Evolutionary conservation across 2,329 filamentous ascomycete species (phyloP), one percentile per base, ranked within the genome.

Genomic region (Penicillium freii): DNA sequence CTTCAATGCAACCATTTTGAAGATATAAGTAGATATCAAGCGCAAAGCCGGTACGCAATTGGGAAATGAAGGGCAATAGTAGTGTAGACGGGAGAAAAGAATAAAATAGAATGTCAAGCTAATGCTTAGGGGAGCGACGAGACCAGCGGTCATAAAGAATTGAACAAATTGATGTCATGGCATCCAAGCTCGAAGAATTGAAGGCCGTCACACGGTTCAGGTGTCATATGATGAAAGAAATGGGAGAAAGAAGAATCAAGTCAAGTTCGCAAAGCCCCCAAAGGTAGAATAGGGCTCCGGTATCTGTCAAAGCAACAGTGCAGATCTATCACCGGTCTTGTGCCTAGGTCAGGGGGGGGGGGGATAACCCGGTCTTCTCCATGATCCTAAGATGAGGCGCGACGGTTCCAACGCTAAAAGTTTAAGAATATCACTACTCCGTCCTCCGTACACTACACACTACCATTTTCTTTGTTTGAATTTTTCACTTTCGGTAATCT

Each of bases 1-100:
- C 60, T 65, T 73, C 34, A 75, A 58, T 31, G 59, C 68, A 42
- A 70, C 72, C 73, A 75, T 75, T 10, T 46, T 67, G 55, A 45
- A 61, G 29, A 10, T 46, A 42, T 27, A 34, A 34, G 38, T 51
- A 38, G 44, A 47, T 56, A 48, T 53, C 52, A 49, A 56, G 39
- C 40, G 48, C 44, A 50, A 51, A 44, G 21, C 21, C 36, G 51
- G 44, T 29, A 49, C 36, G 29, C 52, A 45, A 43, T 43, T 36
- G 40, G 19, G 39, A 50, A 34, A 50, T 21, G 47, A 54, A 34
- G 11, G 29, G 19, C 51, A 50, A 51, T 23, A 44, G 55, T 34
- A 49, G 43, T 43, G 34, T 51, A 51, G 49, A 59, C n/a, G 43
- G 27, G 29, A 23, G 17, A 25, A 21, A n/a, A 21, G 39, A 49